phyloP scores from a whole-genome alignment of 108 stramenopile species.

The Nitzschia sp. region DNA sequence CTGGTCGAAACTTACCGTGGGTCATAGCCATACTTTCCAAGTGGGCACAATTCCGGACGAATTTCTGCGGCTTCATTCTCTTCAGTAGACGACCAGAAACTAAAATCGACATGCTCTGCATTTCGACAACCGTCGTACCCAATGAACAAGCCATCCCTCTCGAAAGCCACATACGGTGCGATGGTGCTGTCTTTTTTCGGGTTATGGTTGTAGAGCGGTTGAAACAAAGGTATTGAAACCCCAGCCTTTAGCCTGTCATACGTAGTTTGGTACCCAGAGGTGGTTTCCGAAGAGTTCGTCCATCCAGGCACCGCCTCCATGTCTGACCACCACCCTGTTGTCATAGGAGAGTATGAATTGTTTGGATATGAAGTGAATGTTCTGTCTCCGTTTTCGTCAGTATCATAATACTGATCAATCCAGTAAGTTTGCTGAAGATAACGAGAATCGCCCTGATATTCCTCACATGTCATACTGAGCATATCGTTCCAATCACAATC shows the following conservation, averaged over 20 bases:
- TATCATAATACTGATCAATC: conserved; percentile 24
- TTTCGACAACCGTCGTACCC: conserved; percentile 33
- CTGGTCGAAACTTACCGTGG: conserved; percentile 21
- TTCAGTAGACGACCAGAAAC: conserved; percentile 20
- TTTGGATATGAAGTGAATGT: conserved; percentile 26
- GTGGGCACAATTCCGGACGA: conserved; percentile 46
- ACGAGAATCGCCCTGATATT: conserved; percentile 15
- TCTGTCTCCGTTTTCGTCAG: conserved; percentile 29
- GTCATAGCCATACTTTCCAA: conserved; percentile 54
- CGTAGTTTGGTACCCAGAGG: conserved; percentile 19
- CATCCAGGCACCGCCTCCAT: conserved; percentile 25
- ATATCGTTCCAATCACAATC: conserved; percentile 46
- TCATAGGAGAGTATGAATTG: conserved; percentile 26
- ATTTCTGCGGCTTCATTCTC: conserved; percentile 33
- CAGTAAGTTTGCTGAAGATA: conserved; percentile 27
- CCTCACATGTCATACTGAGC: neutral
- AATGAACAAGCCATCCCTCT: conserved; percentile 38
- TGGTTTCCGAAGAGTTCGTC: neutral
- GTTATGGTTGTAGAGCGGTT: conserved; percentile 40
- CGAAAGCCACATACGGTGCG: conserved; percentile 17
- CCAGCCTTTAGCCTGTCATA: conserved; percentile 23
- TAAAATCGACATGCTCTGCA: neutral
- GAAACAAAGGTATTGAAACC: conserved; percentile 17
- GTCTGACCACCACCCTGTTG: conserved; percentile 39
- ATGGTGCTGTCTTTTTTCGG: neutral